Percentiles rank a stretch among this genome's conserved stretches.
Conservation (phyloP, 2,329 filamentous ascomycete genomes). For the Monosporascus sp. region DNA sequence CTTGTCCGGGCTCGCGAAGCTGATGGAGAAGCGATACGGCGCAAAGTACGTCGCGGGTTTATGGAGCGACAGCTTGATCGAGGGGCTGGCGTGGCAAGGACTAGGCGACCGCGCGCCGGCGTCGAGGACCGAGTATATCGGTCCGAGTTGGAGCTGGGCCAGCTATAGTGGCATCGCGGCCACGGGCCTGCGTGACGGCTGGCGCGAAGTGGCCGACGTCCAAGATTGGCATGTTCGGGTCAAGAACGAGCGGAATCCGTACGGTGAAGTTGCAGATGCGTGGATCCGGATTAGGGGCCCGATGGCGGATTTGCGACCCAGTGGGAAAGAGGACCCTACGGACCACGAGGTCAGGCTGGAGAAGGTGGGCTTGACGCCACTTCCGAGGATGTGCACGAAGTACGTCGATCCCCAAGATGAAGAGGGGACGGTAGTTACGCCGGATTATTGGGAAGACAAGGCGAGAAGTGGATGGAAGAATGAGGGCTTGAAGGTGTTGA, state of each 20-base stretch:
- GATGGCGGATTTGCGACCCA: not conserved
- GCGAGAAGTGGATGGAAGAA: no score
- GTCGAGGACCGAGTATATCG: constrained; percentile 5
- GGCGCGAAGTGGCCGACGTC: constrained; percentile 3
- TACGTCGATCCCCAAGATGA: not conserved
- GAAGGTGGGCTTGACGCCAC: not conserved
- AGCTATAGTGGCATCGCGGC: constrained; percentile 9
- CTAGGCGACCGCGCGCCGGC: not conserved
- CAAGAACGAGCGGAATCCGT: constrained; percentile 7
- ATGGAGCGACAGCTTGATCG: constrained; percentile 9
- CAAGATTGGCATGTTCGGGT: constrained; percentile 8
- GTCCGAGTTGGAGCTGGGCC: constrained; percentile 17
- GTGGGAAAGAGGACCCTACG: no score
- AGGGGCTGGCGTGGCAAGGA: constrained; percentile 10
- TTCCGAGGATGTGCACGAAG: not conserved
- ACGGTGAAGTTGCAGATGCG: constrained; percentile 9
- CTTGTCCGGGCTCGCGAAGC: constrained; percentile 10
- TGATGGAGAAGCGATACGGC: constrained; percentile 3
- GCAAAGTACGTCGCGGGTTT: constrained; percentile 12
- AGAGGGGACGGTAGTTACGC: no score
- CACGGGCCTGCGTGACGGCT: not conserved
- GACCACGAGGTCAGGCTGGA: not conserved
- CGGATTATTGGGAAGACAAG: no score
- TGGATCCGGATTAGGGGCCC: constrained; percentile 12
- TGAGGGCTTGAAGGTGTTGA: no score